Conservation (phyloP, 1,284 basidiomycete genomes). For the Omphalotus olearius region DNA sequence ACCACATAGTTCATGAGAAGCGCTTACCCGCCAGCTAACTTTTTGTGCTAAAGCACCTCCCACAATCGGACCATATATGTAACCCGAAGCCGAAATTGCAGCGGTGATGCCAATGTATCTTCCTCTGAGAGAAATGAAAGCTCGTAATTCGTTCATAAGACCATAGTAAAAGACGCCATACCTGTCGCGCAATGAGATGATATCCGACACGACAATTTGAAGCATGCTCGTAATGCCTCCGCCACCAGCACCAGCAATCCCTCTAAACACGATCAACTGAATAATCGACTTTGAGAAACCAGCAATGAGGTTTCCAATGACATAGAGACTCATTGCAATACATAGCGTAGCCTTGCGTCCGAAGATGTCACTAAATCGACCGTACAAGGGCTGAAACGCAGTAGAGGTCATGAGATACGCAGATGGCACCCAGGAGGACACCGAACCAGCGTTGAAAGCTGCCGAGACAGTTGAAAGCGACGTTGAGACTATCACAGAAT, state of each 20-base stretch:
- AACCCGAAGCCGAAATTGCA: constrained; percentile 40
- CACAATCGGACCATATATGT: constrained; percentile 37
- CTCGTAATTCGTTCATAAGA: neutral
- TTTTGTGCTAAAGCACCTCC: constrained; percentile 57
- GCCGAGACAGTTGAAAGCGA: constrained; percentile 65
- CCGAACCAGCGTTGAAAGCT: constrained; percentile 64
- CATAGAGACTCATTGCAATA: constrained; percentile 55
- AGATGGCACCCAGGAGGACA: constrained; percentile 68
- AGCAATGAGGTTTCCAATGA: constrained; percentile 56
- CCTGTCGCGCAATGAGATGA: constrained; percentile 9
- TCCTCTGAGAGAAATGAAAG: constrained; percentile 25
- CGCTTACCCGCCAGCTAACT: constrained; percentile 55
- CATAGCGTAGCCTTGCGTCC: constrained; percentile 67
- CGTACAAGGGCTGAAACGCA: constrained; percentile 62
- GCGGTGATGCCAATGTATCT: constrained; percentile 66
- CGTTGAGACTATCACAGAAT: constrained; percentile 67
- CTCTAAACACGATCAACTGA: constrained; percentile 72
- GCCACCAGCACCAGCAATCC: constrained; percentile 62
- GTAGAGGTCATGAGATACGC: constrained; percentile 63
- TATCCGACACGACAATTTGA: constrained; percentile 8
- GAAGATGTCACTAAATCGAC: constrained; percentile 73
- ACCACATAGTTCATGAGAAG: neutral
- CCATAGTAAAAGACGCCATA: constrained; percentile 6
- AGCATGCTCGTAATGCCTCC: constrained; percentile 61
- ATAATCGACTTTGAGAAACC: constrained; percentile 62